phyloP scores from a whole-genome alignment of 2,329 filamentous ascomycete species.

The Magnaporthiopsis incrustans region DNA sequence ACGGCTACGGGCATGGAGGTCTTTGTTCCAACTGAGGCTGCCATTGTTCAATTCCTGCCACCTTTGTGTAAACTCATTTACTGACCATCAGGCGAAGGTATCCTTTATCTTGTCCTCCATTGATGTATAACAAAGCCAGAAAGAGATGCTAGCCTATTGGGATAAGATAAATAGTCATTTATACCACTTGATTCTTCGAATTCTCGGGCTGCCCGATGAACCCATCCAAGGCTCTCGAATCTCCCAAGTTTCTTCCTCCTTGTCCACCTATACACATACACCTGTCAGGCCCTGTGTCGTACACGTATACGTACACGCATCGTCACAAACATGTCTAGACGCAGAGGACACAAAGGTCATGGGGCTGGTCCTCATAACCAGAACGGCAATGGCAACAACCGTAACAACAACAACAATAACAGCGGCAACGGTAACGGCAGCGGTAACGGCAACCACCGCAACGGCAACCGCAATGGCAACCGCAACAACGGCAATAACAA shows the following conservation, averaged over 20 bases:
- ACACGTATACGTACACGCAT: too few species aligned
- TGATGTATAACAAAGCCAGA: neutral
- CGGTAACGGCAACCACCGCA: constrained; percentile 16
- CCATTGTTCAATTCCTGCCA: neutral
- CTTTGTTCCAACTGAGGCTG: neutral
- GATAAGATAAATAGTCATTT: neutral
- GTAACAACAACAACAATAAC: constrained; percentile 22
- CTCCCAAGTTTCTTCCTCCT: neutral
- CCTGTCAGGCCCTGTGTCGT: neutral
- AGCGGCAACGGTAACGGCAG: constrained; percentile 20
- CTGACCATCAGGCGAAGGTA: neutral
- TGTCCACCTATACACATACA: neutral
- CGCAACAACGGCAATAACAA: constrained; percentile 8
- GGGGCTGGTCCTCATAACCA: neutral
- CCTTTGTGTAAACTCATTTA: neutral
- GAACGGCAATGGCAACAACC: constrained; percentile 13
- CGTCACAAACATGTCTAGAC: too few species aligned
- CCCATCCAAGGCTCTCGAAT: too few species aligned
- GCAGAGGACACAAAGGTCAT: neutral
- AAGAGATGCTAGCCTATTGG: neutral
- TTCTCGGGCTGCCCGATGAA: neutral
- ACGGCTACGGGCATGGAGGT: too few species aligned
- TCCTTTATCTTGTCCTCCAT: neutral
- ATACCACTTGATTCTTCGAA: neutral
- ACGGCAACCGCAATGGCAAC: constrained; percentile 14